phyloP scores from a whole-genome alignment of 1,284 basidiomycete genomes.

The Ganoderma boninense region DNA sequence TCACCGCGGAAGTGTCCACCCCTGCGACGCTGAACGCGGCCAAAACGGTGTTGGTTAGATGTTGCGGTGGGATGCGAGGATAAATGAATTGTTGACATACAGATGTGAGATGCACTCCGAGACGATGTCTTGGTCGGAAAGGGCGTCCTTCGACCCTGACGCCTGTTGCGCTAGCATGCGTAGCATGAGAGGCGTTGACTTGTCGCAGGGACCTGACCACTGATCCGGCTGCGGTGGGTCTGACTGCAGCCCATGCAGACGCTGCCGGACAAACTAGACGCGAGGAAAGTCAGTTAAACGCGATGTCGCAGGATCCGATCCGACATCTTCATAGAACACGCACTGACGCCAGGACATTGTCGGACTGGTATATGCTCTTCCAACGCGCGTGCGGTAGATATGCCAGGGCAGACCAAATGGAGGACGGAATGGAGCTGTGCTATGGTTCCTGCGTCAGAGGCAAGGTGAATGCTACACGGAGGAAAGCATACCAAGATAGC shows the following conservation, averaged over 20 bases:
- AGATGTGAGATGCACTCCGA: conserved; percentile 76
- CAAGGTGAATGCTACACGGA: neutral
- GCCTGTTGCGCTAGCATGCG: conserved; percentile 10
- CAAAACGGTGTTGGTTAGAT: neutral
- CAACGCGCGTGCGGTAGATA: conserved; percentile 66
- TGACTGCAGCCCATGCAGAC: neutral
- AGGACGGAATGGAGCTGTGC: neutral
- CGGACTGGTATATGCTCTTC: conserved; percentile 70
- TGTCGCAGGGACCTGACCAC: neutral
- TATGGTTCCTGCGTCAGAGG: conserved; percentile 2
- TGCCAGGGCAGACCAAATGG: conserved; percentile 63
- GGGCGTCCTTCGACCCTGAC: conserved; percentile 43
- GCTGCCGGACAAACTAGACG: conserved; percentile 10
- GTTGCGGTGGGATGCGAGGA: neutral
- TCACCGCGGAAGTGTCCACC: conserved; percentile 34
- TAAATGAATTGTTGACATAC: conserved; percentile 47
- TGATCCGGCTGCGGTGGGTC: neutral
- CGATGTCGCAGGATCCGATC: neutral
- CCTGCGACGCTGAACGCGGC: conserved; percentile 33
- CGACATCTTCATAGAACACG: conserved; percentile 22
- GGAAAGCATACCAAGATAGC: conserved; percentile 21
- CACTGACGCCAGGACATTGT: conserved; percentile 73
- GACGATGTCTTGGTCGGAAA: conserved; percentile 72
- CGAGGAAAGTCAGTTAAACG: neutral
- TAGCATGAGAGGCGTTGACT: conserved; percentile 7